A percentile compares a stretch with the other conserved stretches of the same genome.
phyloP scores from a whole-genome alignment of 257 asterid species.

The Nyctanthes arbortristis region DNA sequence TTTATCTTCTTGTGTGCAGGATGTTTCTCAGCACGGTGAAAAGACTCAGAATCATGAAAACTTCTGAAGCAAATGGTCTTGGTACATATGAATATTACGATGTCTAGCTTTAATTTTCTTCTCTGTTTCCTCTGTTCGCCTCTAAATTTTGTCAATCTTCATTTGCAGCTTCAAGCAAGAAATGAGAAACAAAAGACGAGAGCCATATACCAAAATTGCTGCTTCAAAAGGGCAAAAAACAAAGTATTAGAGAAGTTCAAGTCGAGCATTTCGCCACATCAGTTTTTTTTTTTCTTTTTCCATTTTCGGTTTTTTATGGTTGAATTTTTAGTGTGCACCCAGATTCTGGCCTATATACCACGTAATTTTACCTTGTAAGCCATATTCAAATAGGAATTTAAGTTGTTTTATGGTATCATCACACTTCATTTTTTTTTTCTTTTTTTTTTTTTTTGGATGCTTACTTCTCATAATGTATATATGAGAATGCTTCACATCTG shows the following conservation, averaged over 20 bases:
- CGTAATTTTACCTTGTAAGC: constrained; percentile 22
- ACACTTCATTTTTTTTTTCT: too few species aligned
- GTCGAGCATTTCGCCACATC: constrained; percentile 6
- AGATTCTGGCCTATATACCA: constrained; percentile 11
- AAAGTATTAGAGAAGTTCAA: constrained; percentile 27
- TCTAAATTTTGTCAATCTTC: constrained; percentile 1
- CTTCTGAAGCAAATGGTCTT: constrained; percentile 76
- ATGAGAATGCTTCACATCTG: constrained; percentile 36
- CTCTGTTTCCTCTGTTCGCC: neutral
- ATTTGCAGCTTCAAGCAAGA: constrained; percentile 51
- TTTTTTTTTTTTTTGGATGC: constrained; percentile 29
- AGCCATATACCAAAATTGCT: constrained; percentile 34
- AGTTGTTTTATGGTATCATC: constrained; percentile 27
- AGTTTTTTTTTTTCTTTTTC: neutral
- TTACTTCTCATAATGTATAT: constrained; percentile 51
- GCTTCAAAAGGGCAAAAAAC: constrained; percentile 17
- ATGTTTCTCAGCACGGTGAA: constrained; percentile 78
- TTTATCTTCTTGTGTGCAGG: constrained; percentile 36
- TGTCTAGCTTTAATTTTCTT: neutral
- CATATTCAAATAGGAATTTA: constrained; percentile 24
- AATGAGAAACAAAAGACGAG: constrained; percentile 49
- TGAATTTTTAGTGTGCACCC: constrained; percentile 35
- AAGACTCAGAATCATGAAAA: constrained; percentile 83
- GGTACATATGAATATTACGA: constrained; percentile 35
- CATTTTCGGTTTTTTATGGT: constrained; percentile 34